These are phyloP conservation scores for Gilbertella persicaria DNA, from an alignment of 371 early-diverging fungal genomes.

Conservation along the genomic window DNA sequence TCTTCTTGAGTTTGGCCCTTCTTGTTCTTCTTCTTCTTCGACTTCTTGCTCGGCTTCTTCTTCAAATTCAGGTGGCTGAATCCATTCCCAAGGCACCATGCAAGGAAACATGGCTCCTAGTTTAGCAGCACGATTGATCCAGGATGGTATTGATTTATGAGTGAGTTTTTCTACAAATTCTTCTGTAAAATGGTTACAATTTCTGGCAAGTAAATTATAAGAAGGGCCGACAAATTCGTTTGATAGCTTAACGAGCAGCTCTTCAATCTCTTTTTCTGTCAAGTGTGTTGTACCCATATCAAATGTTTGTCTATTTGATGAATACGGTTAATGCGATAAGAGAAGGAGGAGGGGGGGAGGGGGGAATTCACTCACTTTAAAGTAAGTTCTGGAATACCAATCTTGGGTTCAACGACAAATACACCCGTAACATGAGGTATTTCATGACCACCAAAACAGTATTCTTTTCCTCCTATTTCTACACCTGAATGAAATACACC, in stretches of 20 bases:
- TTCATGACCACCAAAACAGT: slow-evolving; percentile 63
- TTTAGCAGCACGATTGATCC: slow-evolving; percentile 63
- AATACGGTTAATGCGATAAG: too few species aligned
- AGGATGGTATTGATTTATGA: slow-evolving; percentile 46
- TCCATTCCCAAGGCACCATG: slow-evolving; percentile 59
- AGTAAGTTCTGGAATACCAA: slow-evolving; percentile 53
- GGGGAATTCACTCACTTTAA: slow-evolving; percentile 48
- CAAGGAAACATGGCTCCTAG: slow-evolving; percentile 61
- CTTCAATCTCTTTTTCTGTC: slow-evolving; percentile 48
- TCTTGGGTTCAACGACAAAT: slow-evolving; percentile 53
- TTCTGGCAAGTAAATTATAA: slow-evolving; percentile 56
- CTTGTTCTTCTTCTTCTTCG: background rate
- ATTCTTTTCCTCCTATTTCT: slow-evolving; percentile 54
- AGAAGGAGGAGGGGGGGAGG: too few species aligned
- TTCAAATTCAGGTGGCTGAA: slow-evolving; percentile 53
- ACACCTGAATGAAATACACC: slow-evolving; percentile 64
- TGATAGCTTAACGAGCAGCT: slow-evolving; percentile 44
- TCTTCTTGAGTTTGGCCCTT: slow-evolving; percentile 1
- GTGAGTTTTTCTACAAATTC: slow-evolving; percentile 46
- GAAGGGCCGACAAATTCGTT: slow-evolving; percentile 53
- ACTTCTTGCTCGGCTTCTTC: slow-evolving; percentile 17
- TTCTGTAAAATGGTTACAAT: slow-evolving; percentile 62
- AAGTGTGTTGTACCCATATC: slow-evolving; percentile 49
- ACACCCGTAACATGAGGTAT: slow-evolving; percentile 52
- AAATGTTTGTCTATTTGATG: slow-evolving; percentile 42